Evolutionary conservation across 345 rosid genomes (phyloP), one percentile per base, ranked within the genome.

Genomic region (Moricandia moricandioides): DNA sequence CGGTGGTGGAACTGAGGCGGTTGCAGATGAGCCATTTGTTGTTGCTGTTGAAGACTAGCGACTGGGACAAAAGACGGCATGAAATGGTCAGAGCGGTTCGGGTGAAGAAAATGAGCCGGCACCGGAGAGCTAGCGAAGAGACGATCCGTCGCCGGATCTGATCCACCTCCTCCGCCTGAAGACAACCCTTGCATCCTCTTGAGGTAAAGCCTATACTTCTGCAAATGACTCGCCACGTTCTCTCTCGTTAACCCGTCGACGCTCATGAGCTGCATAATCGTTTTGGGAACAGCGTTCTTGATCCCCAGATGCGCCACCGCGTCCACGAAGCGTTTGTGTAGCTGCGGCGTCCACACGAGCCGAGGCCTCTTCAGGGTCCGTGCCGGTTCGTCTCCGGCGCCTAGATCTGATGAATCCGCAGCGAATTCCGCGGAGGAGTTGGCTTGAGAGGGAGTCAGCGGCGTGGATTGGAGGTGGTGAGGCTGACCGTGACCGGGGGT

Each of bases 111-210:
- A 82, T 95, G 99, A 4, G 99, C 80, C 0, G 99, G 99, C 16
- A 95, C 96, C 0, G 99, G 97, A 3, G 96, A 88, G 84, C 97
- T 95, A 0, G 99, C 99, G 31, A 95, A 95, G 56, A 94, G 79
- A 74, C 88, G 97, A 52, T 94, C 99, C 0, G 96, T 88, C 1
- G 96, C 93, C 4, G 97, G 86, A 86, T 91, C 98, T 1, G 88
- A 51, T 4, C 83, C 79, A 12, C 81, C 86, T 4, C 85, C 90
- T 13, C 89, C 87, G 3, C 93, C 96, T 14, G 84, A 82, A 9
- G 89, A 79, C 31, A 86, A 80, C 0, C 95, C 97, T 73, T 89
- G 95, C 95, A 91, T 91, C 75, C 97, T 78, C 86, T 89, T 91
- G 40, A 91, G 83, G 78, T 91, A 91, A 34, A 91, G 89, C 5